Evolutionary conservation across 2,329 filamentous ascomycete genomes (phyloP), one percentile per base, ranked within the genome.

Genomic region (Stagonosporopsis chrysanthemi): DNA sequence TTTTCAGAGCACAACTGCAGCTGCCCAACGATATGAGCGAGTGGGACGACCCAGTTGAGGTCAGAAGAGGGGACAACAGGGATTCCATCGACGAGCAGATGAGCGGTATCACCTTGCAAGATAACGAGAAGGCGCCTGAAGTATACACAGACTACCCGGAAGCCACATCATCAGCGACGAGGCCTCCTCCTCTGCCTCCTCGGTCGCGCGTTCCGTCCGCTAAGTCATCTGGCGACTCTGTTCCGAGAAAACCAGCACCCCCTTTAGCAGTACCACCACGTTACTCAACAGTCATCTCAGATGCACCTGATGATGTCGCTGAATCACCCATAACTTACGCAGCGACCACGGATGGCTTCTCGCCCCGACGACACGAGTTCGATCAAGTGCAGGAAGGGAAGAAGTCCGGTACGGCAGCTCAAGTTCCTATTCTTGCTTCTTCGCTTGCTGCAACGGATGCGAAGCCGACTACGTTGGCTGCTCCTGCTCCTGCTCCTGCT

Each of bases 21-120:
- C 63, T 80, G 1, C 80, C 81, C 1, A 50, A 60, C 12, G 70
- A 78, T 38, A 62, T 70, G 28, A 70, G 69, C 28, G 79, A 82
- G 6, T 83, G 82, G 70, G 81, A 83, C 45, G 81, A 83, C 63
- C 80, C 80, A 3, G 65, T 80, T 1, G 76, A 80, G 46, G 61
- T 63, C 36, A 69, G 58, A 41, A 65, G 54, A 22, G 63, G 65
- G 14, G 67, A 73, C 14, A 64, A 65, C 35, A 62, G 62, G 36
- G 62, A 55, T 14, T 68, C 64, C 6, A 56, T 68, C 42, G 73
- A 77, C 23, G 75, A 79, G 49, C 79, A 78, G 55, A 68, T 66
- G 45, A 68, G 77, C 38, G 76, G 78, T 33, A 81, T 82, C 36
- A 70, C 76, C 6, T 68, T 82, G 39, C 68, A 77, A 49, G 80